These are phyloP conservation scores for Mrakia blollopis DNA, from an alignment of 768 basidiomycete species.

Conservation along the genomic window DNA sequence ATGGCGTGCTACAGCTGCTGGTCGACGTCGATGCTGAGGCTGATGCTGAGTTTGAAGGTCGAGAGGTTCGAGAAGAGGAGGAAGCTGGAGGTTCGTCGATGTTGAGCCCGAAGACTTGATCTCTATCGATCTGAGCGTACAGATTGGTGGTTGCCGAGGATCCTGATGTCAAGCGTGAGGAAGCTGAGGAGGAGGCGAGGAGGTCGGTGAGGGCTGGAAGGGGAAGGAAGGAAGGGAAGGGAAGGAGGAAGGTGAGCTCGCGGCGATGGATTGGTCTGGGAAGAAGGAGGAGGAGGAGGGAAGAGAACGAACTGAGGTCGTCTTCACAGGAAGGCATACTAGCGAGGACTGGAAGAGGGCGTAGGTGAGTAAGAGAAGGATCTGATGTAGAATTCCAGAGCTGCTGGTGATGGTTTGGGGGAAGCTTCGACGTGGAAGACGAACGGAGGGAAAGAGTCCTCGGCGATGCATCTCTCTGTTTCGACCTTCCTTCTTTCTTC, in stretches of 20 bases:
- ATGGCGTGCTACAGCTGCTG: neutral
- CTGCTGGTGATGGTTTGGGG: neutral
- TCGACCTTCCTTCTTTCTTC: neutral
- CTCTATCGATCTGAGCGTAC: slow-evolving; percentile 29
- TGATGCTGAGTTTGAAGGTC: no score
- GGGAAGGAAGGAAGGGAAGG: slow-evolving; percentile 5
- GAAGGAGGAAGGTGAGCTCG: neutral
- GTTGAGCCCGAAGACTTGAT: slow-evolving; percentile 29
- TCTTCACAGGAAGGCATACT: slow-evolving; percentile 25
- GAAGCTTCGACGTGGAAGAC: neutral
- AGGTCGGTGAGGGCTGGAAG: slow-evolving; percentile 28
- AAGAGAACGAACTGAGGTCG: slow-evolving; percentile 21
- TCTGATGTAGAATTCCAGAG: neutral
- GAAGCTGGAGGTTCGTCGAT: slow-evolving; percentile 22
- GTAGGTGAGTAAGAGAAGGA: neutral
- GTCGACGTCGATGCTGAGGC: neutral
- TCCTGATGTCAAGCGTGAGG: slow-evolving; percentile 22
- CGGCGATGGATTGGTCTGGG: neutral
- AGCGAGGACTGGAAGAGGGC: neutral
- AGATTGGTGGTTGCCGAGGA: slow-evolving; percentile 26
- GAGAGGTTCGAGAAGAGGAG: neutral
- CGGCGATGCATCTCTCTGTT: neutral
- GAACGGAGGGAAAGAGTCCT: neutral
- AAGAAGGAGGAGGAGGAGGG: neutral
- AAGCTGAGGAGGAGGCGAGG: slow-evolving; percentile 13